These are phyloP conservation scores for Casuarina cunninghamiana DNA, from an alignment of 306 rosid genomes.

Conservation along the genomic window DNA sequence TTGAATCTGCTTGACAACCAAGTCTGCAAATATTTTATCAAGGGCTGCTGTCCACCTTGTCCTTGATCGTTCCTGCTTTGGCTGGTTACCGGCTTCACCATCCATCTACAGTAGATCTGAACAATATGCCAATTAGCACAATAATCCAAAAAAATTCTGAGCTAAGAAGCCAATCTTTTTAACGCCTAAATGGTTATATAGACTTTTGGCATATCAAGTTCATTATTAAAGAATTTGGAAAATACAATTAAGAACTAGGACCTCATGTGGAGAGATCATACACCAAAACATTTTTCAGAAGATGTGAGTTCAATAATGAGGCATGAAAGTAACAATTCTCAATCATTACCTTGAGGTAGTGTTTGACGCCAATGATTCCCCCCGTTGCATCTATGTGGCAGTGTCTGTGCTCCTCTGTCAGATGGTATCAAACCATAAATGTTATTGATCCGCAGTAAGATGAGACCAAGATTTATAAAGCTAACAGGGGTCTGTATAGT, in stretches of 20 bases:
- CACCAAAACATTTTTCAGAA: neutral
- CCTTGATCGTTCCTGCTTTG: conserved; percentile 83
- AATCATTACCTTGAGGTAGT: neutral
- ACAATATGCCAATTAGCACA: neutral
- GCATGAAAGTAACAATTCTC: neutral
- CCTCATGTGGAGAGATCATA: neutral
- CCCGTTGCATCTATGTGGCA: conserved; percentile 5
- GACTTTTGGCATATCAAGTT: neutral
- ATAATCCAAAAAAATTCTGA: neutral
- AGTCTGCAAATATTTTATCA: conserved; percentile 82
- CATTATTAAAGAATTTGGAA: neutral
- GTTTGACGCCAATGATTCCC: neutral
- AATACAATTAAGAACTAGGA: neutral
- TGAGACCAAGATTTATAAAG: neutral
- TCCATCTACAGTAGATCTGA: conserved; percentile 55
- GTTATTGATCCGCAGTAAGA: neutral
- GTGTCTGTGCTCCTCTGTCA: neutral
- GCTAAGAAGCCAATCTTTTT: conserved; percentile 17
- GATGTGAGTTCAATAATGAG: neutral
- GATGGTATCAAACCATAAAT: neutral
- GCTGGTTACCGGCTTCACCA: conserved; percentile 45
- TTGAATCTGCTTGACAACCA: conserved; percentile 83
- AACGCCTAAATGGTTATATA: neutral
- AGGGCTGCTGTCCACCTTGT: conserved; percentile 92
- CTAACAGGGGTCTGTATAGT: neutral